Percentiles rank a stretch among this genome's conserved stretches.
Evolutionary conservation across 2,329 filamentous ascomycete species (phyloP).

Genomic region (Gyromitra esculenta): DNA sequence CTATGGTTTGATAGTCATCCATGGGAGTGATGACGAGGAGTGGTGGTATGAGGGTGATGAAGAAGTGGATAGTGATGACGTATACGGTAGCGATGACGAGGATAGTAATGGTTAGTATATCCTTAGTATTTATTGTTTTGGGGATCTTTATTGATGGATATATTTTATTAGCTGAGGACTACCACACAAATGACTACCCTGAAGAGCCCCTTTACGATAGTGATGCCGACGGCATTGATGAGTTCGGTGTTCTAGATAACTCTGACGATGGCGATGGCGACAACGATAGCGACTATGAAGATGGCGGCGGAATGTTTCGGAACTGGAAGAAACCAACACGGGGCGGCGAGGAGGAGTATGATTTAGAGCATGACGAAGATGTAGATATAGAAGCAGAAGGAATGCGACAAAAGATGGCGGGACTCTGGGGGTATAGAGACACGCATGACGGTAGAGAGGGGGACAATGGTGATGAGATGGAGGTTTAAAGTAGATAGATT

Average conservation of each 20-base stretch:
- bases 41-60: constrained; percentile 58
- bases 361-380: constrained; percentile 52
- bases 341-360: constrained; percentile 51
- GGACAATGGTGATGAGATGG: constrained; percentile 39
- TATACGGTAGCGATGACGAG: constrained; percentile 57
- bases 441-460: not conserved
- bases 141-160: constrained; percentile 12
- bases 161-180: constrained; percentile 55
- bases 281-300: constrained; percentile 39
- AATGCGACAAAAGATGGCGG: constrained; percentile 37
- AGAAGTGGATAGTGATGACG: constrained; percentile 56
- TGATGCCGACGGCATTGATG: constrained; percentile 53
- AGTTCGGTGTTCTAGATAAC: constrained; percentile 34
- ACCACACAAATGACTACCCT: constrained; percentile 58
- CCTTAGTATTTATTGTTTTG: not conserved
- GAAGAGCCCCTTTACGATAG: constrained; percentile 56
- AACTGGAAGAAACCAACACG: constrained; percentile 41
- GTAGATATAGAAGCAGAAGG: constrained; percentile 40
- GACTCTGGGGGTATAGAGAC: constrained; percentile 40
- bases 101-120: constrained; percentile 56
- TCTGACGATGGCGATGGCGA: constrained; percentile 43
- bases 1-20: constrained; percentile 51
- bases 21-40: constrained; percentile 57
- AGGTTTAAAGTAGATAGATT: constrained; percentile 15
- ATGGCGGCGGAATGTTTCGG: constrained; percentile 22